phyloP scores from a whole-genome alignment of 2,329 filamentous ascomycete genomes.

The Ascochyta clinopodiicola region DNA sequence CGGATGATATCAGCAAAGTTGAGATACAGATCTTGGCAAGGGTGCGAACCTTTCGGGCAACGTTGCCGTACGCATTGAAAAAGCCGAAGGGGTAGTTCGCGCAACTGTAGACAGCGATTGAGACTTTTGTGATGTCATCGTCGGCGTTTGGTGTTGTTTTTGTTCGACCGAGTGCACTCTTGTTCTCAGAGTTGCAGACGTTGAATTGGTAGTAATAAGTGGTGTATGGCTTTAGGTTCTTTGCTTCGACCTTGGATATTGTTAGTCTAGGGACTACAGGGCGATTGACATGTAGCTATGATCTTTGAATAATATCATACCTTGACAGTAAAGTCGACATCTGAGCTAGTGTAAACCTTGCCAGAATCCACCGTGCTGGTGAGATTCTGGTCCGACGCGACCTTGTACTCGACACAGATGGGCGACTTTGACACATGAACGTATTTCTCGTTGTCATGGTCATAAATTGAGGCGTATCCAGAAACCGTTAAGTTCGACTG shows the following conservation, averaged over 20 bases:
- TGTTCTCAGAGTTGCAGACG: constrained; percentile 68
- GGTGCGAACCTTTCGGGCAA: constrained; percentile 50
- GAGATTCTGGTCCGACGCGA: constrained; percentile 59
- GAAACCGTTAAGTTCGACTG: constrained; percentile 59
- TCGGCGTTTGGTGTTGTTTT: constrained; percentile 69
- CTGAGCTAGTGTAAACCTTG: constrained; percentile 71
- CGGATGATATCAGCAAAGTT: not conserved
- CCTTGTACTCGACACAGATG: constrained; percentile 71
- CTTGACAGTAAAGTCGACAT: constrained; percentile 79
- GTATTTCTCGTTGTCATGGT: constrained; percentile 61
- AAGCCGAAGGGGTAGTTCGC: constrained; percentile 59
- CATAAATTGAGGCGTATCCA: constrained; percentile 60
- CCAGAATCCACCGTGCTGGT: constrained; percentile 61
- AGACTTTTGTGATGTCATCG: constrained; percentile 64
- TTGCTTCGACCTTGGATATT: constrained; percentile 65
- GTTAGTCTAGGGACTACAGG: constrained; percentile 1
- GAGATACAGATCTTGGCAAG: not conserved
- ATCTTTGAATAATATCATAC: constrained; percentile 41
- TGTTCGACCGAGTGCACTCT: constrained; percentile 69
- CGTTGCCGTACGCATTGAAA: constrained; percentile 57
- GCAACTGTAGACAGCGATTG: constrained; percentile 74
- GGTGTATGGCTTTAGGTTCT: constrained; percentile 66
- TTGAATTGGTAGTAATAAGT: constrained; percentile 75
- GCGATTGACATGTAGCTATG: not conserved
- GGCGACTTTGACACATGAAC: constrained; percentile 63